These are phyloP conservation scores for Panicum virgatum DNA, from an alignment of 202 grass and related monocot species.

Conservation along the genomic window DNA sequence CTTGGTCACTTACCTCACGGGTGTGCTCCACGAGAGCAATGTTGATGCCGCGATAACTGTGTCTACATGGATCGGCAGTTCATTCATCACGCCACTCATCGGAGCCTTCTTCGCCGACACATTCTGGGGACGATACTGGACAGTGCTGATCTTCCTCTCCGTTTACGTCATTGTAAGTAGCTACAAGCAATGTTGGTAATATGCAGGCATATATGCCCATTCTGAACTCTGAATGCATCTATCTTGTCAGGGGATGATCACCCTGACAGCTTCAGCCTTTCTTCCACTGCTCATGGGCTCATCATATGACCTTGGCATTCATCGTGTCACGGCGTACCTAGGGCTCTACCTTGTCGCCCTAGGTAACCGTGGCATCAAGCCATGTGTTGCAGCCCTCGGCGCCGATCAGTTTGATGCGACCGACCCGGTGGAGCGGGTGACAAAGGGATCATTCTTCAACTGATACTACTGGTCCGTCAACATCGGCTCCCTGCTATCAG, in stretches of 20 bases:
- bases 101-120: conserved; percentile 48
- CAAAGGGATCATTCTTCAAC: conserved; percentile 6
- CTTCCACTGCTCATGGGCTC: background rate
- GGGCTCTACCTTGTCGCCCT: conserved; percentile 1
- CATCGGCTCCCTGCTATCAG: conserved; percentile 5
- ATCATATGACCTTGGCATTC: background rate
- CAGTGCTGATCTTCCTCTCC: conserved; percentile 18
- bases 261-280: background rate
- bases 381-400: background rate
- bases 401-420: conserved; percentile 1
- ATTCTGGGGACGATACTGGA: conserved; percentile 40
- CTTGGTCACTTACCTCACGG: conserved; percentile 18
- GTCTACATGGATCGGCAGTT: conserved; percentile 27
- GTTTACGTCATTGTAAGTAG: conserved; percentile 23
- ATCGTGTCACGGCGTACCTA: background rate
- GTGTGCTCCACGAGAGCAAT: background rate
- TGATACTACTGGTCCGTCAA: conserved; percentile 11
- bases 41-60: background rate
- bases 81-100: conserved; percentile 32
- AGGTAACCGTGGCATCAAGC: conserved; percentile 8
- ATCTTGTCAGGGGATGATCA: background rate
- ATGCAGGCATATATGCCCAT: background rate
- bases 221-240: background rate
- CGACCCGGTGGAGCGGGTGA: background rate
- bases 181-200: background rate